Evolutionary conservation across 2,329 filamentous ascomycete species (phyloP), one percentile per base, ranked within the genome.

Genomic region (Sclerotinia borealis): DNA sequence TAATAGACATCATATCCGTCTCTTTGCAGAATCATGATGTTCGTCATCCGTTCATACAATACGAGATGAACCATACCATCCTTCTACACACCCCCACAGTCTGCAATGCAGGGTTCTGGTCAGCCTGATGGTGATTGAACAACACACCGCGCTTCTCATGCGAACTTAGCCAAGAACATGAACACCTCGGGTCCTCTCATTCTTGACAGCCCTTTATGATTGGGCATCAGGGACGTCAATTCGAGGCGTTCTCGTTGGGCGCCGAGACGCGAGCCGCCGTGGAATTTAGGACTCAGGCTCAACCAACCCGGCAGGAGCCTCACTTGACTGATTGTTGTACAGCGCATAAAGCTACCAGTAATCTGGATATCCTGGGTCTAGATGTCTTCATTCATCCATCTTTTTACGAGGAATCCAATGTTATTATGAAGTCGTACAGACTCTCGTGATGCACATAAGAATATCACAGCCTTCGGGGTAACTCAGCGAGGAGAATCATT

Each of bases 271-370:
- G 63, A 70, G 67, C 65, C 70, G 70, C 70, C 62, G 56, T 66
- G 66, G 69, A 52, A 66, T 59, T 36, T 15, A 58, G 54, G 54
- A 36, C 39, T 58, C 54, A 58, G 39, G 54, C 39, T 45, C 29
- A 22, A 34, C 29, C 29, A 22, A 34, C 29, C 39, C 31, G 17
- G 39, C 62, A 59, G 51, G 67, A 72, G 69, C 68, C 71, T 71
- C 68, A 72, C 66, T 69, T 66, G 61, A 67, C 63, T 68, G 63
- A 67, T 63, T 79, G 80, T 77, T 79, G 80, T 77, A 82, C 80
- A 83, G 79, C 80, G 76, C 80, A 82, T 77, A 75, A 63, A 60
- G 73, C 72, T 75, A 69, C 75, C 76, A 67, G 58, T 50, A 59
- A 60, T 61, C 64, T 68, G 66, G 60, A 66, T 68, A 66, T 64